A percentile compares a stretch with the other conserved stretches of the same genome.
Evolutionary conservation across 2,329 filamentous ascomycete species (phyloP).

Genomic region (Fusarium kyushuense): DNA sequence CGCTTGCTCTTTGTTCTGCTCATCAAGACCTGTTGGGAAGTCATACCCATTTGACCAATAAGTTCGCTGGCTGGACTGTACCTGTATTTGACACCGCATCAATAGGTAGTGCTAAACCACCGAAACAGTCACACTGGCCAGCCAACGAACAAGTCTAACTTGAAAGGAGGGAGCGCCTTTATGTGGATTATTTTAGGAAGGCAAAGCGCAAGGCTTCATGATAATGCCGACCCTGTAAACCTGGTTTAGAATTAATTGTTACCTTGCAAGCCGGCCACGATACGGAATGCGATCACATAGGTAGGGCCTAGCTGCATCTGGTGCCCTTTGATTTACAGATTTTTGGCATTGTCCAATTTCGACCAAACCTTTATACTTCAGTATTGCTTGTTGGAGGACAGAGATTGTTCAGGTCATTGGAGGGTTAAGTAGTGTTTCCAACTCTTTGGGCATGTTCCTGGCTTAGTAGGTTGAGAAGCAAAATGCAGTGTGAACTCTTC

Average conservation of each 20-base stretch:
- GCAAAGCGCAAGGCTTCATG: not conserved
- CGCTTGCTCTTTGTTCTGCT: not conserved
- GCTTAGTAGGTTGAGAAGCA: constrained; percentile 4
- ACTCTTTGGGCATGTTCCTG: not conserved
- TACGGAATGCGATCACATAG: constrained; percentile 38
- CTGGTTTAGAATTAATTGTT: not conserved
- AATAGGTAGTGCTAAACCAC: not conserved
- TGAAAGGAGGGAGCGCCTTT: not conserved
- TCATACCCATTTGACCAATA: not conserved
- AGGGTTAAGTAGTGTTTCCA: constrained; percentile 18
- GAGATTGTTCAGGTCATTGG: constrained; percentile 15
- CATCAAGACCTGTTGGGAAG: not conserved
- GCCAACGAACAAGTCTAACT: not conserved
- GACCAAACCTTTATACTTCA: not conserved
- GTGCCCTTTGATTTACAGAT: not conserved
- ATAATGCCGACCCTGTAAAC: not conserved
- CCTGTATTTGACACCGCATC: not conserved
- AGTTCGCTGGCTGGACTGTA: not conserved
- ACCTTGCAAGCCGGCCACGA: constrained; percentile 15
- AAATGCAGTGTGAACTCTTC: not conserved
- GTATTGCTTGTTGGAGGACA: constrained; percentile 19
- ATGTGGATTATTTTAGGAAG: not conserved
- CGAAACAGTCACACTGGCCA: not conserved
- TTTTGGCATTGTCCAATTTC: not conserved
- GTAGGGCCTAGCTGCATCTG: constrained; percentile 1